Evolutionary conservation across 148 eudicot species (phyloP).

Genomic region (Rhododendron ferrugineum): DNA sequence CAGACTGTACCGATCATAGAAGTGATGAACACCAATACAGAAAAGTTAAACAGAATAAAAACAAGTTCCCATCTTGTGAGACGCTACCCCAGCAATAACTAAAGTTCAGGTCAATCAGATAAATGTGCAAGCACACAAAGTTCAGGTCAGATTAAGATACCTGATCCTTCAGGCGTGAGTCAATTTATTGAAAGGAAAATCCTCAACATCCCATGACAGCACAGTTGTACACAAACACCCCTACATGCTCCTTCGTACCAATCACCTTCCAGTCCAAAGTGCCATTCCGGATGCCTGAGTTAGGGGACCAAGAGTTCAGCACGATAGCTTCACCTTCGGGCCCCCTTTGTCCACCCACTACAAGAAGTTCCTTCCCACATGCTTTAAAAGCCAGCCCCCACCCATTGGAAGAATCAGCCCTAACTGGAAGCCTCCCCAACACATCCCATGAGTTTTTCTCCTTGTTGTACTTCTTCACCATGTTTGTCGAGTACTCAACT

Average conservation of each 20-base stretch:
- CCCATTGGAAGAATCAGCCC: constrained; percentile 38
- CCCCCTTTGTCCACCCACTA: constrained; percentile 37
- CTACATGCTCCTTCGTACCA: constrained; percentile 34
- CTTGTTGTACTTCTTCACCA: constrained; percentile 32
- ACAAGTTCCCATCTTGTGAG: constrained; percentile 1
- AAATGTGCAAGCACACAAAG: constrained; percentile 4
- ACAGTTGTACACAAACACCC: constrained; percentile 42
- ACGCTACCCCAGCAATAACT: constrained; percentile 10
- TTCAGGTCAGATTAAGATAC: constrained; percentile 15
- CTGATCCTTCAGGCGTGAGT: not conserved
- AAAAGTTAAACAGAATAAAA: constrained; percentile 1
- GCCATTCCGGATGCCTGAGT: constrained; percentile 20
- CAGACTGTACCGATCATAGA: not conserved
- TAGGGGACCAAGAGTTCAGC: constrained; percentile 32
- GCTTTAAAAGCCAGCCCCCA: constrained; percentile 46
- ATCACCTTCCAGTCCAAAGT: constrained; percentile 35
- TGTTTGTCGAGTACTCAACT: constrained; percentile 30
- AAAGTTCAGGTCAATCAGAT: constrained; percentile 16
- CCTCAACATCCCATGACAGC: constrained; percentile 42
- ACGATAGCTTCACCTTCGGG: constrained; percentile 39
- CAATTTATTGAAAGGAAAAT: constrained; percentile 6
- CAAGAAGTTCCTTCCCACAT: constrained; percentile 31
- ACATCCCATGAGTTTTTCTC: constrained; percentile 30
- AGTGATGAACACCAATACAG: constrained; percentile 10
- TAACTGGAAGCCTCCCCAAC: constrained; percentile 37